Evolutionary conservation across 306 rosid species (phyloP), one percentile per base, ranked within the genome.

Genomic region (Gillenia trifoliata): DNA sequence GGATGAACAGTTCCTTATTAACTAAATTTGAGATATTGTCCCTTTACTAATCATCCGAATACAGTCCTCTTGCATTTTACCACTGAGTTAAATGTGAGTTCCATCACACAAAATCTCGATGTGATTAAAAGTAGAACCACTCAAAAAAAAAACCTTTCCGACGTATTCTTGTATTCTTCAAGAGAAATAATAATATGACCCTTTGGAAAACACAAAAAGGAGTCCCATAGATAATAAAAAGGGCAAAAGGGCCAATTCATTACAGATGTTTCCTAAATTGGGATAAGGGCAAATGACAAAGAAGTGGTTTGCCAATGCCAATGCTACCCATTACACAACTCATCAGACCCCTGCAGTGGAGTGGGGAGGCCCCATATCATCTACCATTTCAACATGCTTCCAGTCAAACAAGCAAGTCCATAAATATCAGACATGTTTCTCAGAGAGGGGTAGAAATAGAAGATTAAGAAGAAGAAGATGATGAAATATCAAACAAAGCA

Each of bases 391-490:
- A 77, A 76, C 78, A 83, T 90, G 95, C 89, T 87, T 84, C 90
- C 87, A 75, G 87, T 89, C 89, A 89, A 88, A 88, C 85, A 83
- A 80, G 77, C 81, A 72, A 68, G 90, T 75, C 83, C 81, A 86
- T 79, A 84, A 78, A 83, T 91, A 83, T 79, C 83, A 87, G 85
- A 91, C 97, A 93, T 88, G 93, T 87, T 87, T 87, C 89, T 88
- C 83, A 77, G 75, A 75, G 76, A 83, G 80, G 70, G 78, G 84
- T 79, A 47, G 77, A 67, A 78, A 5, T 38, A 13, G 16, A 6
- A 47, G 84, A n/a, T n/a, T n/a, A 74, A 81, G 86, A 74, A 80
- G 66, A 66, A 79, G 77, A 74, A 36, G 41, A 36, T 36, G 11
- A 38, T 38, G 41, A 85, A 81, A 60, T 80, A 86, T 69, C 75